Conservation (phyloP, 2,329 filamentous ascomycete genomes). For the Epichloe aotearoae region DNA sequence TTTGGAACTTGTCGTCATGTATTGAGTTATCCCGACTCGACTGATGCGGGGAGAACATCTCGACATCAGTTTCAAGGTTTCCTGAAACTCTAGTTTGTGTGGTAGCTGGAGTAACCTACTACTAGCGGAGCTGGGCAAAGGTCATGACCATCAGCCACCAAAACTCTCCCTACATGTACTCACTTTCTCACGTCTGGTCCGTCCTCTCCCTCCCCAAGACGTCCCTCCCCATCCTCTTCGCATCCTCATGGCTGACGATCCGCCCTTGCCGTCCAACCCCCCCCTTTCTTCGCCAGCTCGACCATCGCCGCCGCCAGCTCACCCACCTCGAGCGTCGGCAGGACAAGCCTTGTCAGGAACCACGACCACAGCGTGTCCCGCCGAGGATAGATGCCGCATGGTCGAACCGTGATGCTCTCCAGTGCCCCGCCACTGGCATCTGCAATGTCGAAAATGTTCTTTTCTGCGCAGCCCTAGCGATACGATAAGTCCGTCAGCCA, state of each 20-base stretch:
- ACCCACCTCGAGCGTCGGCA: neutral
- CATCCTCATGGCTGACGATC: neutral
- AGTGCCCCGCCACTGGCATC: neutral
- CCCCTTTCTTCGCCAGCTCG: neutral
- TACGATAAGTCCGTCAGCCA: neutral
- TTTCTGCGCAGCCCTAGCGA: constrained; percentile 1
- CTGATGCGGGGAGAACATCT: too few species aligned
- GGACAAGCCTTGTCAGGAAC: constrained; percentile 2
- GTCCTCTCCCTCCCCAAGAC: neutral
- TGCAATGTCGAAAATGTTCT: constrained; percentile 1
- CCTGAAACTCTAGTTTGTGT: too few species aligned
- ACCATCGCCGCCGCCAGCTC: constrained; percentile 1
- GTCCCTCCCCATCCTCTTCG: neutral
- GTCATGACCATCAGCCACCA: too few species aligned
- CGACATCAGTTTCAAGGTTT: too few species aligned
- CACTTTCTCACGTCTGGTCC: neutral
- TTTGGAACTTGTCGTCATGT: too few species aligned
- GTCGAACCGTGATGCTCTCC: constrained; percentile 1
- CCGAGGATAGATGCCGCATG: neutral
- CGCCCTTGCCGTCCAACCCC: neutral
- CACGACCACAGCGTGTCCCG: neutral
- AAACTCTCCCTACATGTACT: too few species aligned
- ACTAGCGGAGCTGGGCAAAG: too few species aligned
- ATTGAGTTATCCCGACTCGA: too few species aligned
- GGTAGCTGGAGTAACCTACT: too few species aligned